phyloP scores from a whole-genome alignment of 176 grass and related monocot genomes.

The Juncus inflexus region DNA sequence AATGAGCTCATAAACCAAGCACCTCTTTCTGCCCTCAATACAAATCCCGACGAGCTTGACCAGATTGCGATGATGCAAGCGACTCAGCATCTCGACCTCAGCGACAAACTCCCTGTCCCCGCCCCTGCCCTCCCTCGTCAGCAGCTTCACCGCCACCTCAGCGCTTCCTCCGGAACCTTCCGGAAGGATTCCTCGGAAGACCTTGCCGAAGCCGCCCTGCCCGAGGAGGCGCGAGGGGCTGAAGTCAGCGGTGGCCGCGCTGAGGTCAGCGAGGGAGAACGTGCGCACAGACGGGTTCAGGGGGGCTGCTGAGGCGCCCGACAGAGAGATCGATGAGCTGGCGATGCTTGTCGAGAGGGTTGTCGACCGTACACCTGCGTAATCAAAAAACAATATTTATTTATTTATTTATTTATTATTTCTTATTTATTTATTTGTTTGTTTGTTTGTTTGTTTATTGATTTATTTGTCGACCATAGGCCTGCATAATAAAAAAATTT shows the following conservation, averaged over 20 bases:
- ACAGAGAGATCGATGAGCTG: slow-evolving; percentile 47
- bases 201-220: slow-evolving; percentile 86
- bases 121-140: slow-evolving; percentile 75
- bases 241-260: slow-evolving; percentile 81
- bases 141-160: slow-evolving; percentile 94
- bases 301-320: slow-evolving; percentile 51
- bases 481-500: no score
- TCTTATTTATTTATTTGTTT: no score
- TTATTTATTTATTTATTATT: background rate
- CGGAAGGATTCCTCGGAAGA: slow-evolving; percentile 68
- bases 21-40: slow-evolving; percentile 71
- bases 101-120: slow-evolving; percentile 85
- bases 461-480: no score
- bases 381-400: slow-evolving; percentile 21
- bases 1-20: slow-evolving; percentile 91
- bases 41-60: slow-evolving; percentile 96
- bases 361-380: slow-evolving; percentile 52
- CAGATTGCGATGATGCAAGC: slow-evolving; percentile 91
- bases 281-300: slow-evolving; percentile 51
- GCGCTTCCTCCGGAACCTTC: slow-evolving; percentile 25
- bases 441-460: no score
- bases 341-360: slow-evolving; percentile 57
- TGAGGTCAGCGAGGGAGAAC: slow-evolving; percentile 68
- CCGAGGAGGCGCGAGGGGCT: slow-evolving; percentile 67
- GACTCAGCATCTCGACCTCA: slow-evolving; percentile 90